These are phyloP conservation scores for Myrica gale DNA, from an alignment of 306 rosid species.

Conservation along the genomic window DNA sequence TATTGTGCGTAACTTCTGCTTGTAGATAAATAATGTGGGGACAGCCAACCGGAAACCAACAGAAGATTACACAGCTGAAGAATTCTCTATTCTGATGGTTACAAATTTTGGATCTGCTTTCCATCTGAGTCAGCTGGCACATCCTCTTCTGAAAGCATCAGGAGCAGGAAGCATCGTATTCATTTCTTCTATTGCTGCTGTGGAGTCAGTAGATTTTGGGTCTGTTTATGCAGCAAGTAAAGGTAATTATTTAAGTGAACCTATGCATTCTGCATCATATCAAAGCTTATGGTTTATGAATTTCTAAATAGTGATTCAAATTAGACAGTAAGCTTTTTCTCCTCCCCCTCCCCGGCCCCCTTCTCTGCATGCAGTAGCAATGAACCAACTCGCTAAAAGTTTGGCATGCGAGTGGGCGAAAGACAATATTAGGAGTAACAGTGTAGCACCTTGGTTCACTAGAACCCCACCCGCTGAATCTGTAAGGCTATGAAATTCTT, in stretches of 20 bases:
- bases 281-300: not conserved
- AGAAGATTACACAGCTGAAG: conserved; percentile 33
- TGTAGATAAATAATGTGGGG: conserved; percentile 46
- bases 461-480: not conserved
- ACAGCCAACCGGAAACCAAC: not conserved
- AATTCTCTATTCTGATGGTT: conserved; percentile 29
- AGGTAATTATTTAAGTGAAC: conserved; percentile 15
- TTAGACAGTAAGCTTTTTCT: not conserved
- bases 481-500: not conserved
- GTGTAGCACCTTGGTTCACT: not conserved
- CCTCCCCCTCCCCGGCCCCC: too few relatives aligned
- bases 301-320: not conserved
- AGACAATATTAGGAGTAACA: conserved; percentile 5
- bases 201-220: not conserved
- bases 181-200: conserved; percentile 36
- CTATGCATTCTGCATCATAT: not conserved
- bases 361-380: too few relatives aligned
- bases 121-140: too few relatives aligned
- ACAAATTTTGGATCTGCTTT: conserved; percentile 49
- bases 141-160: conserved; percentile 23
- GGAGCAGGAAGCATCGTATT: conserved; percentile 37
- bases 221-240: conserved; percentile 33
- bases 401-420: too few relatives aligned
- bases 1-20: not conserved
- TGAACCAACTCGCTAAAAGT: too few relatives aligned